These are phyloP conservation scores for Clavispora santaluciae DNA, from an alignment of 805 yeast species.

Conservation along the genomic window DNA sequence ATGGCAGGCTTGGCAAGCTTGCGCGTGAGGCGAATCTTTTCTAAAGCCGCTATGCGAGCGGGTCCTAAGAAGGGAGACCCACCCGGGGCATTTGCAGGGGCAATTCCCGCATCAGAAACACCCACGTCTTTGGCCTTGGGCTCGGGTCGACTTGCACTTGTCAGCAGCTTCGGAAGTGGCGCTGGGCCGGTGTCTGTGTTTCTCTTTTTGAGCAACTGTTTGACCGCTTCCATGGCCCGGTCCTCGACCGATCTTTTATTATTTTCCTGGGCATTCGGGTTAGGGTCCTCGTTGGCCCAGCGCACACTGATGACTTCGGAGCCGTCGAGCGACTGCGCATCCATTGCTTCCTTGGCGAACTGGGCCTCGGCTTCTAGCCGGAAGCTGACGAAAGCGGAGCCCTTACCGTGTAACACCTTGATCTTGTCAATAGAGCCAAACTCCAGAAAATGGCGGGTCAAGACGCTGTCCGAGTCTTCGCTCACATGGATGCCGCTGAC, in stretches of 20 bases:
- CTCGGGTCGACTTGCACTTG: too few species aligned
- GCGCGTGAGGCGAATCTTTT: neutral
- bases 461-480: slow-evolving; percentile 30
- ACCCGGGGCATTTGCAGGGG: too few species aligned
- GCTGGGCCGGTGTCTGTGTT: neutral
- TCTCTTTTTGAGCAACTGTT: slow-evolving; percentile 29
- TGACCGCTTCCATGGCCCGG: slow-evolving; percentile 50
- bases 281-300: slow-evolving; percentile 92
- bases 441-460: slow-evolving; percentile 51
- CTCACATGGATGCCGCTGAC: slow-evolving; percentile 55
- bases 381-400: slow-evolving; percentile 76
- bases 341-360: slow-evolving; percentile 94
- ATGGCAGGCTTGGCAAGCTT: neutral
- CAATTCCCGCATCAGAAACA: too few species aligned
- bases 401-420: slow-evolving; percentile 54
- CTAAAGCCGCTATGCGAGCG: neutral
- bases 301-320: slow-evolving; percentile 64
- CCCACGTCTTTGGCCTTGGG: too few species aligned
- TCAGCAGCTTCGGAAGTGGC: neutral
- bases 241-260: slow-evolving; percentile 48
- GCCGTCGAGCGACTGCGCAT: slow-evolving; percentile 62
- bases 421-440: slow-evolving; percentile 74
- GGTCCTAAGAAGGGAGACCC: neutral
- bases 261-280: slow-evolving; percentile 55
- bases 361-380: slow-evolving; percentile 72